phyloP scores from a whole-genome alignment of 1,284 basidiomycete species.

The Heterobasidion annosum region DNA sequence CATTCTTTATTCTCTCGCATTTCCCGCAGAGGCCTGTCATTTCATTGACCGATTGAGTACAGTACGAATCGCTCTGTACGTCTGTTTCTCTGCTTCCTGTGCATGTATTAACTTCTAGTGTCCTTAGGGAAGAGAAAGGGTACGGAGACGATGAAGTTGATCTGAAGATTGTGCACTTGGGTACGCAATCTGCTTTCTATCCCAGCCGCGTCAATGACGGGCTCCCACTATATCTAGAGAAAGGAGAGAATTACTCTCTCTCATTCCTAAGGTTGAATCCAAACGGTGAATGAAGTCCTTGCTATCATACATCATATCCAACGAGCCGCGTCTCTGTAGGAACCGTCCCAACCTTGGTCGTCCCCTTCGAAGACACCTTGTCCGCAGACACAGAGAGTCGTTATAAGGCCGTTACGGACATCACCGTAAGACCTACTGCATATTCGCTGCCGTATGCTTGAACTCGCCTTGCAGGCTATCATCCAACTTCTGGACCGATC shows the following conservation, averaged over 20 bases:
- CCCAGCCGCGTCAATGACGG: background rate
- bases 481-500: conserved; percentile 80
- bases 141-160: conserved; percentile 64
- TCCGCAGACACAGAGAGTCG: conserved; percentile 65
- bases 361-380: conserved; percentile 70
- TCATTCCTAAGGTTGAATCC: conserved; percentile 70
- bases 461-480: conserved; percentile 42
- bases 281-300: conserved; percentile 39
- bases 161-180: conserved; percentile 49
- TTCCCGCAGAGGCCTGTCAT: background rate
- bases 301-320: background rate
- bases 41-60: conserved; percentile 1
- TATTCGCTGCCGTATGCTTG: background rate
- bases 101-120: background rate
- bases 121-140: conserved; percentile 57
- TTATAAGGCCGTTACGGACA: conserved; percentile 75
- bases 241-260: conserved; percentile 59
- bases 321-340: conserved; percentile 27
- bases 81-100: background rate
- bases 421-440: conserved; percentile 39
- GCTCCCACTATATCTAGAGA: conserved; percentile 27
- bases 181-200: conserved; percentile 24
- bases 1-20: background rate
- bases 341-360: conserved; percentile 79
- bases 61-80: conserved; percentile 11